Percentiles rank a stretch among this genome's conserved stretches.
Evolutionary conservation across 192 early-diverging fungal genomes (phyloP).

Genomic region (Backusella westeae): DNA sequence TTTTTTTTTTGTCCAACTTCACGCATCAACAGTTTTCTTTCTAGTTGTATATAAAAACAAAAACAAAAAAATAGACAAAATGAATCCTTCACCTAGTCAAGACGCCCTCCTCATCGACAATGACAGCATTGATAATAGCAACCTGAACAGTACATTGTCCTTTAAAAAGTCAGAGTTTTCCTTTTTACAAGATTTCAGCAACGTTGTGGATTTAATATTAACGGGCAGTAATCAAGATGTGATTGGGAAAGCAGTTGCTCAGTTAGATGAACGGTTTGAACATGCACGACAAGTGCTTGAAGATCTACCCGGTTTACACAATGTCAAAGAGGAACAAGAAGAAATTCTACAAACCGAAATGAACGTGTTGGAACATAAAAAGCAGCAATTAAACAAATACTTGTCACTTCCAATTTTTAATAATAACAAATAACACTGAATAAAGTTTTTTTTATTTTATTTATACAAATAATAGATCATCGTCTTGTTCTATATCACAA

Average conservation of each 20-base stretch:
- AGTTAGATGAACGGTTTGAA: conserved; percentile 30
- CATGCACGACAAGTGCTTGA: conserved; percentile 25
- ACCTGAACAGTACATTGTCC: background rate
- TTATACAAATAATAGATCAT: background rate
- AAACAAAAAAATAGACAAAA: background rate
- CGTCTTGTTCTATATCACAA: background rate
- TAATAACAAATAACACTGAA: background rate
- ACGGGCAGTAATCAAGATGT: conserved; percentile 23
- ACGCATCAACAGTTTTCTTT: too few species aligned
- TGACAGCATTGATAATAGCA: background rate
- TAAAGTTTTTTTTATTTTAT: background rate
- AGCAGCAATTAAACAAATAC: conserved; percentile 23
- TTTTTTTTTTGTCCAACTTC: too few species aligned
- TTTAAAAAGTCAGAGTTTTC: conserved; percentile 32
- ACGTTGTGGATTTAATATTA: conserved; percentile 25
- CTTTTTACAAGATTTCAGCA: conserved; percentile 25
- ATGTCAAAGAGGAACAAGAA: conserved; percentile 30
- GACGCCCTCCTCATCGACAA: background rate
- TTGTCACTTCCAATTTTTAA: conserved; percentile 11
- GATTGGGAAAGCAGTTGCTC: conserved; percentile 32
- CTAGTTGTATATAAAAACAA: too few species aligned
- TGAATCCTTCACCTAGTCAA: background rate
- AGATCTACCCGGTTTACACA: conserved; percentile 34
- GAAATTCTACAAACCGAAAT: conserved; percentile 25
- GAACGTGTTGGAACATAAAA: conserved; percentile 13